Conservation (phyloP, 768 basidiomycete genomes). For the Boletellus sp. region DNA sequence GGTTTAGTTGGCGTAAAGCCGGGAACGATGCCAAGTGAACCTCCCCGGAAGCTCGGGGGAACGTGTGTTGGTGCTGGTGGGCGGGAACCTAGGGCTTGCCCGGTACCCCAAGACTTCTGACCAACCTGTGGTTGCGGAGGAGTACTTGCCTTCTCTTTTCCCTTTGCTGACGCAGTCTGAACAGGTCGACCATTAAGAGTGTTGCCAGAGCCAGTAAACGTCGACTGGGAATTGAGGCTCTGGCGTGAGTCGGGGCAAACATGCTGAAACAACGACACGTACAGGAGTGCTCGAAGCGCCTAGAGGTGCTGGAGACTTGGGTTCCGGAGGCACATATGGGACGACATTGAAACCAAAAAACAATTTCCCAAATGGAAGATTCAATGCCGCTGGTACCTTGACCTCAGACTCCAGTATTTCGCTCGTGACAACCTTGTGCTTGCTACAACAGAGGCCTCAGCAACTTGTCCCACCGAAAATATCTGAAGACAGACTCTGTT, state of each 20-base stretch:
- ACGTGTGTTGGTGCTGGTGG: constrained; percentile 20
- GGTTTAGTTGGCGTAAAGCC: constrained; percentile 45
- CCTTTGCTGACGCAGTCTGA: constrained; percentile 39
- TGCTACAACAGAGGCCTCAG: constrained; percentile 43
- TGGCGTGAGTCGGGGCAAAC: not conserved
- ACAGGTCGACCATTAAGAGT: constrained; percentile 55
- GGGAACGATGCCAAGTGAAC: constrained; percentile 44
- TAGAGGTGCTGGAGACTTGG: constrained; percentile 23
- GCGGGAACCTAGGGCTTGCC: constrained; percentile 48
- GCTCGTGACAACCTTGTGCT: constrained; percentile 81
- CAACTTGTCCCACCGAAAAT: not conserved
- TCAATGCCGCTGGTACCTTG: constrained; percentile 86
- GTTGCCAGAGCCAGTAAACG: constrained; percentile 67
- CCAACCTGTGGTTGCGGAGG: constrained; percentile 29
- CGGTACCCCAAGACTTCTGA: constrained; percentile 41
- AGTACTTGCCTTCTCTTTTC: constrained; percentile 49
- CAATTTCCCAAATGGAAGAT: constrained; percentile 87
- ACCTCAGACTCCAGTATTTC: constrained; percentile 66
- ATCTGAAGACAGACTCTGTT: constrained; percentile 66
- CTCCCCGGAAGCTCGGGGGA: constrained; percentile 32
- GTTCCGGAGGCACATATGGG: constrained; percentile 56
- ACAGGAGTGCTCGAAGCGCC: constrained; percentile 30
- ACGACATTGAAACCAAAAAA: constrained; percentile 94
- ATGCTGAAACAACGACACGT: constrained; percentile 10
- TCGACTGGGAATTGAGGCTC: constrained; percentile 24